Evolutionary conservation across 768 basidiomycete species (phyloP).

Genomic region (Suillus alpinus): DNA sequence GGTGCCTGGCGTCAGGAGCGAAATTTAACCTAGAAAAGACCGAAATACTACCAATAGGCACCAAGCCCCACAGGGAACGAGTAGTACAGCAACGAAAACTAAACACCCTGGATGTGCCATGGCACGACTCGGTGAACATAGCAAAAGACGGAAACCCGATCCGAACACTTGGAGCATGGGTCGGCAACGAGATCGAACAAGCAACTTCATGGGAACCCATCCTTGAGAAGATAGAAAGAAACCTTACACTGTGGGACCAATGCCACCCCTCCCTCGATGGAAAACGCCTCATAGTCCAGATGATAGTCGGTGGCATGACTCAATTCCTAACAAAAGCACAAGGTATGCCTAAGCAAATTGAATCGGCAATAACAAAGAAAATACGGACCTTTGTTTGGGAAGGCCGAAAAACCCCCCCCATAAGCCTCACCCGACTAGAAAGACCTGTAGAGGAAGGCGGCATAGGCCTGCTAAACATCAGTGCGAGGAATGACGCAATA

Average conservation of each 20-base stretch:
- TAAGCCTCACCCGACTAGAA: neutral
- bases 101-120: neutral
- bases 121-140: constrained; percentile 6
- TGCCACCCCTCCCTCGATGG: constrained; percentile 17
- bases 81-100: constrained; percentile 1
- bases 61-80: neutral
- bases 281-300: constrained; percentile 16
- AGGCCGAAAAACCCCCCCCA: neutral
- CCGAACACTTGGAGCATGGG: constrained; percentile 18
- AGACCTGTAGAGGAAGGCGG: neutral
- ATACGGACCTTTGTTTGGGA: constrained; percentile 19
- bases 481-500: constrained; percentile 1
- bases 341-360: constrained; percentile 24
- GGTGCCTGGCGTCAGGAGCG: constrained; percentile 13
- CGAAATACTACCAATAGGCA: constrained; percentile 14
- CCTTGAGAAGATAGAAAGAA: constrained; percentile 19
- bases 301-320: constrained; percentile 16
- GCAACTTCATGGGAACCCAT: constrained; percentile 13
- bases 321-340: constrained; percentile 32
- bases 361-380: constrained; percentile 13
- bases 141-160: constrained; percentile 15
- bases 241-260: constrained; percentile 13
- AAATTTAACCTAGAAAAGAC: constrained; percentile 26
- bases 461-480: neutral
- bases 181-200: constrained; percentile 18